Conservation (phyloP, 2,329 filamentous ascomycete genomes). For the Parasarocladium wereldwijsianum region DNA sequence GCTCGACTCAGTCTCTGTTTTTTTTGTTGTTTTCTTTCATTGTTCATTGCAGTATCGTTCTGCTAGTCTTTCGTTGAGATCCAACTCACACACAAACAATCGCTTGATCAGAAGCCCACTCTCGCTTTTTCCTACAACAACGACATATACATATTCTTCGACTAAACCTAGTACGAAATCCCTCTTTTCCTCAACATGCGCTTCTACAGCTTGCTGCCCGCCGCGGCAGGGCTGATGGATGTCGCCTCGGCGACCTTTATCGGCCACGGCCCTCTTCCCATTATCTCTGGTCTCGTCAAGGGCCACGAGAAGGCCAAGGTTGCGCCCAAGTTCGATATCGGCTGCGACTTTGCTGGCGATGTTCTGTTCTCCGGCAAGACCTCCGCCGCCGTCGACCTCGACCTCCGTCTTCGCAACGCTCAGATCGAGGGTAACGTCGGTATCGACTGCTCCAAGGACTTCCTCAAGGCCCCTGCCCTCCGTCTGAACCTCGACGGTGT, state of each 20-base stretch:
- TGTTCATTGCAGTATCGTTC: no score
- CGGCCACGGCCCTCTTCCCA: background rate
- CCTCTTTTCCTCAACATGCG: slow-evolving; percentile 4
- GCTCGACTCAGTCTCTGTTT: no score
- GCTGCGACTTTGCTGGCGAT: slow-evolving; percentile 6
- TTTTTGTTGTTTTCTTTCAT: no score
- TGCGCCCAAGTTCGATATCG: slow-evolving; percentile 6
- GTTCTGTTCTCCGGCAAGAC: slow-evolving; percentile 7
- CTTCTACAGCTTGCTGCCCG: slow-evolving; percentile 5
- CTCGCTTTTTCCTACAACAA: no score
- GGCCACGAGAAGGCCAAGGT: slow-evolving; percentile 1
- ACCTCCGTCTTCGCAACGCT: slow-evolving; percentile 11
- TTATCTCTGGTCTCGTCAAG: slow-evolving; percentile 1
- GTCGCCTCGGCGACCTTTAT: slow-evolving; percentile 5
- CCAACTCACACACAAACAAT: no score
- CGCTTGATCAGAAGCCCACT: no score
- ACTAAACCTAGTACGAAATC: no score
- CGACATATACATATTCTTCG: no score
- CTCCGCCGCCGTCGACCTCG: slow-evolving; percentile 10
- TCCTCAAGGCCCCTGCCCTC: slow-evolving; percentile 23
- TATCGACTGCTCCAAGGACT: slow-evolving; percentile 25
- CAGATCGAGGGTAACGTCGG: slow-evolving; percentile 33
- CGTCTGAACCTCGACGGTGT: slow-evolving; percentile 32
- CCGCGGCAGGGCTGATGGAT: slow-evolving; percentile 6
- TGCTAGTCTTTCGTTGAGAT: no score